Evolutionary conservation across 176 grass and related monocot genomes (phyloP), one percentile per base, ranked within the genome.

Genomic region (Carex scoparia): DNA sequence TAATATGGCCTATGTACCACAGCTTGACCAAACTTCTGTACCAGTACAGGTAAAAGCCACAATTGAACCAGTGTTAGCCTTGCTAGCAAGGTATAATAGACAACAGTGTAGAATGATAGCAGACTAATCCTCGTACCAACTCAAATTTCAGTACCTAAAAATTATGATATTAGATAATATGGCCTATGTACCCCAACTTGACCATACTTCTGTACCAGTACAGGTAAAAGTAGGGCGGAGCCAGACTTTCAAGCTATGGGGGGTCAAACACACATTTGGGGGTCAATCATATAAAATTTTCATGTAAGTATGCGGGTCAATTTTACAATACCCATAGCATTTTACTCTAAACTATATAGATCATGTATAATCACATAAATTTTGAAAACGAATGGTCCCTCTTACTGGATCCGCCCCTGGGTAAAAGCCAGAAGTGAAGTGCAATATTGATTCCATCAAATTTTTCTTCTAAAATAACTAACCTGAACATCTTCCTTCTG

Each of bases 401-500:
- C 38, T 40, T 40, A 40, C 38, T 40, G 38, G 38, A 40, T 40
- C 38, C 0, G 38, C 38, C 38, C 38, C 38, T 40, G 38, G 5
- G 51, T 32, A 13, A 63, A 19, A 28, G 12, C 49, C 51, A 51
- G 10, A 74, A 28, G 70, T 65, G 14, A 9, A 18, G 14, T 78
- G 28, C 5, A 77, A 78, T 33, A 19, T 54, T 76, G 48, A 48
- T 51, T 33, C n/a, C 56, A 35, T 56, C 53, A 48, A 78, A 32
- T 33, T 33, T 78, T 78, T 2, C 6, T 16, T 57, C 27, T 49
- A 72, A 80, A 86, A 46, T 18, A 75, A 11, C 89, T 80, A 85
- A 93, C 95, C 91, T 98, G 93, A 35, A 81, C 80, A 86, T 98
- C 93, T 65, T 88, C 81, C 93, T 92, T 93, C 53, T 93, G 84